Evolutionary conservation across 2,329 filamentous ascomycete species (phyloP).

Genomic region (Diaporthe helianthi): DNA sequence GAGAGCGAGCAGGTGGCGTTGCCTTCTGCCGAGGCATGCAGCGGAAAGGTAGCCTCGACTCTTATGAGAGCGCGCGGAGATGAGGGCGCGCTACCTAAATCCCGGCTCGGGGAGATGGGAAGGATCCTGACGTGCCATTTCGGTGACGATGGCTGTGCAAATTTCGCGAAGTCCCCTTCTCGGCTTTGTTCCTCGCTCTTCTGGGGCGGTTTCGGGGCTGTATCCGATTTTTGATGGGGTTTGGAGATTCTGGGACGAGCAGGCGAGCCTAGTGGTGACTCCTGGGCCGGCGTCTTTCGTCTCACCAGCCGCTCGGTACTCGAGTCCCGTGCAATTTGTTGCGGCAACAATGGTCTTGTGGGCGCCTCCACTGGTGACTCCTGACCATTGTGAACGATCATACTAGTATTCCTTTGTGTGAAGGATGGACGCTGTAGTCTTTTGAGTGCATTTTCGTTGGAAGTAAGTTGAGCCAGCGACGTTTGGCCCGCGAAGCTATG

Average conservation of each 20-base stretch:
- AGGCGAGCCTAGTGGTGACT: neutral
- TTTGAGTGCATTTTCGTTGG: neutral
- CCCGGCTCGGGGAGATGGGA: neutral
- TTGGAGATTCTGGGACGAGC: neutral
- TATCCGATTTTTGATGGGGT: neutral
- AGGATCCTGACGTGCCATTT: conserved; percentile 24
- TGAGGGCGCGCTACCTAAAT: too few relatives aligned
- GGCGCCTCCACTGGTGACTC: neutral
- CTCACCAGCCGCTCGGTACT: neutral
- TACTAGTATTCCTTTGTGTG: neutral
- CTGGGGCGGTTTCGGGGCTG: neutral
- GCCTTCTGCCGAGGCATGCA: neutral
- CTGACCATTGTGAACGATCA: conserved; percentile 9
- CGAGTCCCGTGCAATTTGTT: neutral
- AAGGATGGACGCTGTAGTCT: neutral
- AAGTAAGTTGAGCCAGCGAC: neutral
- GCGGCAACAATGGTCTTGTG: neutral
- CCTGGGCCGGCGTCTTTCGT: neutral
- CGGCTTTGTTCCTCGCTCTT: neutral
- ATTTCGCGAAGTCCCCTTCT: neutral
- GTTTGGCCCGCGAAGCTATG: neutral
- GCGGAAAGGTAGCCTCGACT: conserved; percentile 28
- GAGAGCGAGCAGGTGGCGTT: neutral
- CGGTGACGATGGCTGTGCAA: neutral
- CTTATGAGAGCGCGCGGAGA: neutral